Evolutionary conservation across 164 flowering plant species (phyloP).

Genomic region (Chloranthus sessilifolius): DNA sequence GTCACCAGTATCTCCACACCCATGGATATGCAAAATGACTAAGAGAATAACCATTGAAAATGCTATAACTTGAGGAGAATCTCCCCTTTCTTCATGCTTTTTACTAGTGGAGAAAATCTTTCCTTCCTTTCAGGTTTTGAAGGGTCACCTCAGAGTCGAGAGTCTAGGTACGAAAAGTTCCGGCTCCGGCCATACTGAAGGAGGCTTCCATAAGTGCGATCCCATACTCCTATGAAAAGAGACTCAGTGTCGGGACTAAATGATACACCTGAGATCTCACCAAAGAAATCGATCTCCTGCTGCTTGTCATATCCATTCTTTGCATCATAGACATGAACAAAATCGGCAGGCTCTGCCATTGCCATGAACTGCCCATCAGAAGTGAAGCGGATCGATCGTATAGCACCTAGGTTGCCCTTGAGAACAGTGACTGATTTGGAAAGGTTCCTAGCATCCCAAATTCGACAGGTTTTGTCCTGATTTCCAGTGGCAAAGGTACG

Average conservation of each 20-base stretch:
- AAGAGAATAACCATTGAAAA: too few relatives aligned
- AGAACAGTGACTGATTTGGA: slow-evolving; percentile 64
- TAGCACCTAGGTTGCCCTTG: slow-evolving; percentile 79
- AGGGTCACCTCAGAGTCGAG: too few relatives aligned
- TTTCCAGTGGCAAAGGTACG: slow-evolving; percentile 78
- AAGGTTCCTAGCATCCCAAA: slow-evolving; percentile 75
- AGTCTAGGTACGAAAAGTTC: slow-evolving; percentile 52
- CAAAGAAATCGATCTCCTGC: slow-evolving; percentile 88
- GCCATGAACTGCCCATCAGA: slow-evolving; percentile 87
- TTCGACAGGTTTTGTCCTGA: slow-evolving; percentile 90
- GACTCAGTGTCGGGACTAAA: slow-evolving; percentile 86
- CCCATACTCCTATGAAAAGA: slow-evolving; percentile 84
- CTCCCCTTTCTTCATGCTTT: too few relatives aligned
- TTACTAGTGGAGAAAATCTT: too few relatives aligned
- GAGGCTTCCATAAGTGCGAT: slow-evolving; percentile 86
- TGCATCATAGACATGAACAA: slow-evolving; percentile 69
- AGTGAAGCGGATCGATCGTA: slow-evolving; percentile 70
- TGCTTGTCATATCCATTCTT: slow-evolving; percentile 55
- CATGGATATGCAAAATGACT: too few relatives aligned
- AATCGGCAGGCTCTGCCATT: slow-evolving; percentile 90
- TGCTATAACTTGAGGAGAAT: too few relatives aligned
- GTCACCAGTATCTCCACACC: too few relatives aligned
- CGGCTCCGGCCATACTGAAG: slow-evolving; percentile 54
- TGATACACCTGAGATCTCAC: slow-evolving; percentile 81
- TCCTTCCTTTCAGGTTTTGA: too few relatives aligned